Base-by-base conservation (phyloP, 2,329 filamentous ascomycete species). In the Ambrosiella xylebori region DNA sequence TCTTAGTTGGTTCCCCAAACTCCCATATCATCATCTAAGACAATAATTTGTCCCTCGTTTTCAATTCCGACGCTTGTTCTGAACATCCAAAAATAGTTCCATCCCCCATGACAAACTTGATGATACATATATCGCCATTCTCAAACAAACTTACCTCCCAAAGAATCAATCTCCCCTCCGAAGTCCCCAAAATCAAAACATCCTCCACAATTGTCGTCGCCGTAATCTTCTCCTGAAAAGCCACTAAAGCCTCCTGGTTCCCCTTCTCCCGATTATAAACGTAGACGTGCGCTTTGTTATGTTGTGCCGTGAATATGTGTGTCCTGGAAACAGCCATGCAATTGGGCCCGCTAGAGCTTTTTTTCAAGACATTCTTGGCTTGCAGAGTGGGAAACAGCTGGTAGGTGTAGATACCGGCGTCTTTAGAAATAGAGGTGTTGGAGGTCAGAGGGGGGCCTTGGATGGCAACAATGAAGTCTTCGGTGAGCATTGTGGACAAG, bases 221-320 rank as follows among this genome's bases (percentile, higher is more conserved):
- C 63, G 82, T 83, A 65, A 98, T 88, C 65, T 83, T 80, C 70
- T 97, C 91, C 0, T 86, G 83, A 65, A 98, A 95, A 0, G 90
- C 85, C 17, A 97, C 81, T 15, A 88, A 79, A 6, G 88, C 86
- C 71, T 97, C 91, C 67, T 96, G 89, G 64, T 86, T 93, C 36
- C 86, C 86, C 62, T 86, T 86, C 60, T 82, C 77, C 58, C 89
- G 79, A 59, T 80, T 90, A 71, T 97, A 98, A 58, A 98, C 88
- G 71, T 97, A 88, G 1, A 98, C 79, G 47, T 95, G 86, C 0
- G 89, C 88, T 70, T 95, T 97, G 63, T 90, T 89, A 54, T 85
- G 78, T 69, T 98, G 93, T 3, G 88, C 91, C 3, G 90, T 85
- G 68, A 95, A 98, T 52, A 97, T 77, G 68, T 98, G 93, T 17